Conservation (phyloP, 2,329 filamentous ascomycete genomes). For the Cladosporium sp. region DNA sequence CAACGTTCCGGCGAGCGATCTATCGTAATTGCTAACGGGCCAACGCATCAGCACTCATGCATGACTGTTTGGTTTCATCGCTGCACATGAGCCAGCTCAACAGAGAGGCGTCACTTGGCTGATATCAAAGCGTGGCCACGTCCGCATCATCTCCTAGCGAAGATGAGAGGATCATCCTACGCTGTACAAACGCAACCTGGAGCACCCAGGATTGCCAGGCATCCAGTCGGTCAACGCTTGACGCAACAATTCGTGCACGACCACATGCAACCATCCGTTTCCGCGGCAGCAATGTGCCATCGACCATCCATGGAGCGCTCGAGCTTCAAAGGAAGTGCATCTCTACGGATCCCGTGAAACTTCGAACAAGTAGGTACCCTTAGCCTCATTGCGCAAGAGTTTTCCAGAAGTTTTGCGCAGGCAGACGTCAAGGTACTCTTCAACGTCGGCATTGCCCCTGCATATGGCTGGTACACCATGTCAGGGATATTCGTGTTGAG, state of each 20-base stretch:
- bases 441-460: background rate
- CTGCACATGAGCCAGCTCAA: background rate
- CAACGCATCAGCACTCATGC: constrained; percentile 4
- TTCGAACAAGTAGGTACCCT: constrained; percentile 11
- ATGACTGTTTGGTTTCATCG: background rate
- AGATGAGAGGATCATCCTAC: background rate
- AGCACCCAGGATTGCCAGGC: background rate
- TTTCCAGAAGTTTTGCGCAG: constrained; percentile 6
- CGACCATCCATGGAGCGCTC: background rate
- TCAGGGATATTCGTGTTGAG: background rate
- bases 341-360: background rate
- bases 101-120: background rate
- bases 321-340: background rate
- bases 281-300: background rate
- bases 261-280: background rate
- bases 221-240: background rate
- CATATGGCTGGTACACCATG: background rate
- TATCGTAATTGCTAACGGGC: background rate
- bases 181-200: background rate
- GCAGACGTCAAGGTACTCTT: background rate
- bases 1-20: background rate
- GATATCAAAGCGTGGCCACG: background rate
- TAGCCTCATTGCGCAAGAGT: background rate
- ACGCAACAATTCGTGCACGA: constrained; percentile 1
- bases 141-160: background rate